Conservation (phyloP, 257 asterid species). For the Primulina huaijiensis region DNA sequence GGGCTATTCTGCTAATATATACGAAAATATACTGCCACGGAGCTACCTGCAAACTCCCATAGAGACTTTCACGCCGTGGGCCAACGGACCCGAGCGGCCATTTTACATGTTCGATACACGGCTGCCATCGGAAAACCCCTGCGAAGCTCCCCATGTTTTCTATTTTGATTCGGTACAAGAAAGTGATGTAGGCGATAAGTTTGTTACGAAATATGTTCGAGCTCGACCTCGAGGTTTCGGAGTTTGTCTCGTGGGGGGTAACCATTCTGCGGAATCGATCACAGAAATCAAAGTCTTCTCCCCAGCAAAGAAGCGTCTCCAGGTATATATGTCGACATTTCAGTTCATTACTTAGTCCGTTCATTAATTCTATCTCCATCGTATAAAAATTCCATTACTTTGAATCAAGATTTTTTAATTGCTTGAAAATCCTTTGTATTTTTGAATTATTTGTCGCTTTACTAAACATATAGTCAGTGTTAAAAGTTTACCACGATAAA, state of each 20-base stretch:
- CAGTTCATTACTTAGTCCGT: background rate
- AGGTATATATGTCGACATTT: conserved; percentile 27
- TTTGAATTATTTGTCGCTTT: no score
- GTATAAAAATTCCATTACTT: no score
- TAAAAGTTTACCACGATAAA: no score
- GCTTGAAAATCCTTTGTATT: no score
- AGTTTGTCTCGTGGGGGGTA: conserved; percentile 31
- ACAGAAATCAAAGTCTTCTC: conserved; percentile 30
- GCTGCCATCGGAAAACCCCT: conserved; percentile 27
- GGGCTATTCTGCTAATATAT: conserved; percentile 56
- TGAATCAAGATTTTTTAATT: no score
- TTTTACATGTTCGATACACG: conserved; percentile 56
- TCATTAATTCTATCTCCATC: no score
- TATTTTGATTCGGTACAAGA: conserved; percentile 34
- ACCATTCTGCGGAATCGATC: conserved; percentile 45
- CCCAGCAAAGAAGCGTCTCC: conserved; percentile 23
- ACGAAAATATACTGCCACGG: conserved; percentile 43
- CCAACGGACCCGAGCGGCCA: conserved; percentile 28
- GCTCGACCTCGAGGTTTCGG: conserved; percentile 31
- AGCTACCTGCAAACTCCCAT: conserved; percentile 49
- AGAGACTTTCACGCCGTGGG: conserved; percentile 48
- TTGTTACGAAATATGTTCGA: conserved; percentile 32
- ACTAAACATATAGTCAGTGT: no score
- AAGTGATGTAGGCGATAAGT: background rate
- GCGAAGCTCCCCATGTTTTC: conserved; percentile 52